These are phyloP conservation scores for Phyllosticta citribraziliensis DNA, from an alignment of 2,329 filamentous ascomycete genomes.

Conservation along the genomic window DNA sequence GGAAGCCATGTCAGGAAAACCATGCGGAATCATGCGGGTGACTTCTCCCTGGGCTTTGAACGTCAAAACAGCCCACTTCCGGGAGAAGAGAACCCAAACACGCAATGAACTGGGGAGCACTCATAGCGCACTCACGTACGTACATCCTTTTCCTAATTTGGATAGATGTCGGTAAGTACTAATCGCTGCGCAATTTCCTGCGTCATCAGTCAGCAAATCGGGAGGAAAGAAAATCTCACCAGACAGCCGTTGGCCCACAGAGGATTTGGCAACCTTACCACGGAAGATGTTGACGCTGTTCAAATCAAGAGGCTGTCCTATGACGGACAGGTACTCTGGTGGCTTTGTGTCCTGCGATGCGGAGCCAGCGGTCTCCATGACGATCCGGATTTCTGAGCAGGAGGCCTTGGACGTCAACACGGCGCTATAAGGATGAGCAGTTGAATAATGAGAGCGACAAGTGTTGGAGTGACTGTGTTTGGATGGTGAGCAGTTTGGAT, in stretches of 20 bases:
- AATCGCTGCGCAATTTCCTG: slow-evolving; percentile 25
- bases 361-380: not conserved
- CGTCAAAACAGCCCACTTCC: not conserved
- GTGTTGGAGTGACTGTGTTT: no score
- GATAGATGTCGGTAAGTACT: slow-evolving; percentile 25
- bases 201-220: not conserved
- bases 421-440: not conserved
- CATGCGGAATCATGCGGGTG: not conserved
- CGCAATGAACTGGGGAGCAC: no score
- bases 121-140: slow-evolving; percentile 9
- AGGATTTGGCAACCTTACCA: slow-evolving; percentile 13
- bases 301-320: slow-evolving; percentile 18
- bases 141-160: slow-evolving; percentile 27
- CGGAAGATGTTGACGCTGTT: slow-evolving; percentile 15
- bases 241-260: not conserved
- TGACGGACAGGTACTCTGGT: slow-evolving; percentile 16
- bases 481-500: no score
- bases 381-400: not conserved
- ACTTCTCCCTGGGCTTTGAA: slow-evolving; percentile 2
- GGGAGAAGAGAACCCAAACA: not conserved
- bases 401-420: not conserved
- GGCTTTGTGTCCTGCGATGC: not conserved
- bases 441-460: no score
- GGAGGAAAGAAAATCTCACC: not conserved
- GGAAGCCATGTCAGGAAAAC: not conserved